These are phyloP conservation scores for Boehmeria nivea DNA, from an alignment of 306 rosid genomes.

Conservation along the genomic window DNA sequence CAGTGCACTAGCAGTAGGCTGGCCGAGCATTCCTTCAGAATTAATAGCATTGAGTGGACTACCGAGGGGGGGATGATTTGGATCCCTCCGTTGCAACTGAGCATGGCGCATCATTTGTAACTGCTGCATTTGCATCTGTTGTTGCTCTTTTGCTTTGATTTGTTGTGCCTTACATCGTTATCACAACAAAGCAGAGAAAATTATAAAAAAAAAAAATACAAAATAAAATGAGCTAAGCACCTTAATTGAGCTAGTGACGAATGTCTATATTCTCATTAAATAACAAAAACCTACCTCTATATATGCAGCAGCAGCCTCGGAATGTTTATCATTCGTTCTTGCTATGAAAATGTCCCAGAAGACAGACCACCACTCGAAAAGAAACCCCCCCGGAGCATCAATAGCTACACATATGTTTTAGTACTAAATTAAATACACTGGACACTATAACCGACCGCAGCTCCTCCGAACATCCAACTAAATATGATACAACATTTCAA, in stretches of 20 bases:
- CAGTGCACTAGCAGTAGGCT: constrained; percentile 73
- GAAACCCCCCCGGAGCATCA: constrained; percentile 98
- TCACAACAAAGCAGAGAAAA: neutral
- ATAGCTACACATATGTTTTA: constrained; percentile 46
- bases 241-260: constrained; percentile 4
- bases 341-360: constrained; percentile 94
- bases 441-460: neutral
- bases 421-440: neutral
- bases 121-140: constrained; percentile 81
- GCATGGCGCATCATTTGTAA: constrained; percentile 80
- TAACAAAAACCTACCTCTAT: constrained; percentile 55
- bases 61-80: constrained; percentile 64
- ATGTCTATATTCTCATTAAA: constrained; percentile 1
- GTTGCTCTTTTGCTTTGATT: constrained; percentile 69
- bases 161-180: constrained; percentile 61
- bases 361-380: constrained; percentile 99
- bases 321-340: constrained; percentile 89
- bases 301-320: constrained; percentile 84
- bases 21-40: constrained; percentile 84
- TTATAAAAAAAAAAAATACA: neutral
- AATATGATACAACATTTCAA: neutral
- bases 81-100: constrained; percentile 83
- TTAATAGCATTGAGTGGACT: constrained; percentile 53
- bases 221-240: neutral
- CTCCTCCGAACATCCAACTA: neutral